phyloP scores from a whole-genome alignment of 176 grass and related monocot genomes.

The Avena sativa region DNA sequence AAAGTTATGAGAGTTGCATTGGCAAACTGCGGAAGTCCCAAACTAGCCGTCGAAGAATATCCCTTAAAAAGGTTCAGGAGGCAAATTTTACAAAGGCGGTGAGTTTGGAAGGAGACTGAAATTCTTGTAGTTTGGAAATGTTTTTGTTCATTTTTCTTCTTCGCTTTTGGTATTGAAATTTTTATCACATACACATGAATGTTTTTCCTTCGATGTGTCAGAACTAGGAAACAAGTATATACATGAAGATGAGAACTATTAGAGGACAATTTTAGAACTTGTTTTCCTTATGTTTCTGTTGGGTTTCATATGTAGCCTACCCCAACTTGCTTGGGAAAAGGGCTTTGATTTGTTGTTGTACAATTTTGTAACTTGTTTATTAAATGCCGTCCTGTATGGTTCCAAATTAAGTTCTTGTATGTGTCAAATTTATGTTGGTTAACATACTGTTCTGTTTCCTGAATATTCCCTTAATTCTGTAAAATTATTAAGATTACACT shows the following conservation, averaged over 20 bases:
- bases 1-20: slow-evolving; percentile 77
- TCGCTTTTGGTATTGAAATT: background rate
- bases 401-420: slow-evolving; percentile 22
- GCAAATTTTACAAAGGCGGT: slow-evolving; percentile 78
- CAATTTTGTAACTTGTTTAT: background rate
- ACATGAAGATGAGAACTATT: background rate
- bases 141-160: slow-evolving; percentile 39
- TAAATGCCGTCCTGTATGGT: background rate
- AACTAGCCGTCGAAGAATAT: slow-evolving; percentile 68
- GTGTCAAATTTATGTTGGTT: background rate
- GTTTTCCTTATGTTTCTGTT: background rate
- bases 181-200: background rate
- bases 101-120: background rate
- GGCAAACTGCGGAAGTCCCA: slow-evolving; percentile 73
- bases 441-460: slow-evolving; percentile 1
- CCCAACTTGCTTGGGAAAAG: too few relatives aligned
- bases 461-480: slow-evolving; percentile 1
- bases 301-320: too few relatives aligned
- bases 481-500: slow-evolving; percentile 25
- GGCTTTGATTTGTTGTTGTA: too few relatives aligned
- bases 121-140: slow-evolving; percentile 21
- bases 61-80: slow-evolving; percentile 67
- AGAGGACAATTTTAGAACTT: background rate
- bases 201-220: background rate
- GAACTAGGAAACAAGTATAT: background rate